A percentile compares a stretch with the other conserved stretches of the same genome.
These are phyloP conservation scores for Erigeron canadensis DNA, from an alignment of 129 eudicot species.

Conservation along the genomic window DNA sequence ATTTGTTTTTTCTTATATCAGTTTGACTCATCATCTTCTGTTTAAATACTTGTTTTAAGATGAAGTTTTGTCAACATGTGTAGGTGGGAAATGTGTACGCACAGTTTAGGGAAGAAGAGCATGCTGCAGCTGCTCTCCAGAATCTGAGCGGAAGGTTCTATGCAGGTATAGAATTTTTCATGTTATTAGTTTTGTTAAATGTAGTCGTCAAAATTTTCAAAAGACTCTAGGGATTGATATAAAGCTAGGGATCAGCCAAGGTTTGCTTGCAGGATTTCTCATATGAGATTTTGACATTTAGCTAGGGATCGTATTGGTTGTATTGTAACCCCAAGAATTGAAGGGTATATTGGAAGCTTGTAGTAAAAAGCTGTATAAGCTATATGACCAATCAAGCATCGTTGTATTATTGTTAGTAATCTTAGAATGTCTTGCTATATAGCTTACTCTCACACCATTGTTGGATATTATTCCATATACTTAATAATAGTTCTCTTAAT, in stretches of 20 bases:
- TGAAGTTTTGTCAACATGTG: neutral
- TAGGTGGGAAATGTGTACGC: constrained; percentile 96
- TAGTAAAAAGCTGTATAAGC: neutral
- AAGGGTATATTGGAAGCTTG: neutral
- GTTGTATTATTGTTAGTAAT: neutral
- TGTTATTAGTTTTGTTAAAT: neutral
- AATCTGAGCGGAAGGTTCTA: constrained; percentile 89
- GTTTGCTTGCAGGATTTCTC: neutral
- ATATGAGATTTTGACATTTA: neutral
- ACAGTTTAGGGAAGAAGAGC: constrained; percentile 98
- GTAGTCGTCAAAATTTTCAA: neutral
- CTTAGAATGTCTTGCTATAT: neutral
- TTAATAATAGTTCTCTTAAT: too few relatives aligned
- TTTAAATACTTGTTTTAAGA: neutral
- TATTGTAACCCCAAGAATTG: neutral
- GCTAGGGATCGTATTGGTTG: neutral
- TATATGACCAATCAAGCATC: neutral
- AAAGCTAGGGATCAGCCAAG: neutral
- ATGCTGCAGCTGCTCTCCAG: constrained; percentile 78
- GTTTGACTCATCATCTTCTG: neutral
- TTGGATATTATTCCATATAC: too few relatives aligned
- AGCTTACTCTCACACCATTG: neutral
- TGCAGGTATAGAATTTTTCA: constrained; percentile 35
- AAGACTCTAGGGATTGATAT: neutral
- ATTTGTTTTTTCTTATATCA: neutral